These are phyloP conservation scores for Candida andamanensis DNA, from an alignment of 805 yeast species.

Conservation along the genomic window DNA sequence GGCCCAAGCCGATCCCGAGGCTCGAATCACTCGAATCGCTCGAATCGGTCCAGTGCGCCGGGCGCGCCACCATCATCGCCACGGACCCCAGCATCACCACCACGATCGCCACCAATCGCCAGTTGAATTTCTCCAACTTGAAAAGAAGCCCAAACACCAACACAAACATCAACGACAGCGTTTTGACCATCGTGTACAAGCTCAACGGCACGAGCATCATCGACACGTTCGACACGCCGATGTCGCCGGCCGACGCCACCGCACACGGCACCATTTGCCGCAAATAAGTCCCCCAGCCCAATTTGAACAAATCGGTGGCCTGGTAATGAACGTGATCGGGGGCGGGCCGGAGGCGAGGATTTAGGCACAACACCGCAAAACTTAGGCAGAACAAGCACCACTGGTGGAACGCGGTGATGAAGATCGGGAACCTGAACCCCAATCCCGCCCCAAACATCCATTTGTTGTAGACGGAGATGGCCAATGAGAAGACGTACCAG, in stretches of 20 bases:
- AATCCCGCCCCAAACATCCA: conserved; percentile 93
- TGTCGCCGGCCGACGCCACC: conserved; percentile 84
- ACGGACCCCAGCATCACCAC: conserved; percentile 79
- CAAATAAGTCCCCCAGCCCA: conserved; percentile 28
- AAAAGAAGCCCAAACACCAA: conserved; percentile 81
- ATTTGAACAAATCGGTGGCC: conserved; percentile 13
- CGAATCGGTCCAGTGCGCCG: conserved; percentile 14
- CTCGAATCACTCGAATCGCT: conserved; percentile 14
- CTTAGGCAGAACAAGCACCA: conserved; percentile 57
- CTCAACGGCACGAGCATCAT: conserved; percentile 74
- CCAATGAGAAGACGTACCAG: conserved; percentile 68
- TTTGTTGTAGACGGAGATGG: conserved; percentile 80
- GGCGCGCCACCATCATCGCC: conserved; percentile 69
- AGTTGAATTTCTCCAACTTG: conserved; percentile 67
- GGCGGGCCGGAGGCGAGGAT: conserved; percentile 48
- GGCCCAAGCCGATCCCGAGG: conserved; percentile 68
- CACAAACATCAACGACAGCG: conserved; percentile 85
- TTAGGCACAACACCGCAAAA: conserved; percentile 35
- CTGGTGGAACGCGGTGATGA: conserved; percentile 85
- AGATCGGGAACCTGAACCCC: conserved; percentile 75
- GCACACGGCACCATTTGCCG: conserved; percentile 76
- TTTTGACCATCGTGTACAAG: conserved; percentile 89
- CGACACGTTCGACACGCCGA: conserved; percentile 86
- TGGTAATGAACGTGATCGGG: too few species aligned
- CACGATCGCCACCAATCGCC: conserved; percentile 66